Evolutionary conservation across 192 early-diverging fungal genomes (phyloP).

Genomic region (Diversispora epigaea): DNA sequence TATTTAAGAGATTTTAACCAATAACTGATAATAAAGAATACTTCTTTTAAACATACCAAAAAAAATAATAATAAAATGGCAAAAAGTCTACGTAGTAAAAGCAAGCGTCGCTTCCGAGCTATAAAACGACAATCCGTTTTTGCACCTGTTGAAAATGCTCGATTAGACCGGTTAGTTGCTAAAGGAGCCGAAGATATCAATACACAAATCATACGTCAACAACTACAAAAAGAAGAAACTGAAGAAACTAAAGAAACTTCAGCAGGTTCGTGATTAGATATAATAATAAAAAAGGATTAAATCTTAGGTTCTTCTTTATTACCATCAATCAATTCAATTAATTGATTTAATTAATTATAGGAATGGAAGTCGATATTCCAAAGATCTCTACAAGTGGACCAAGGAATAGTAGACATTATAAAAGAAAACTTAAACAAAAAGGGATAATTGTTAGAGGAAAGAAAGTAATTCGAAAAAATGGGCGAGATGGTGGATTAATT

Average conservation of each 20-base stretch:
- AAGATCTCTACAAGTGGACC: constrained; percentile 12
- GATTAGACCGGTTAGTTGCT: constrained; percentile 45
- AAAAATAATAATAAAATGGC: constrained; percentile 38
- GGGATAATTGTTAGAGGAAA: background rate
- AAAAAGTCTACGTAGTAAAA: constrained; percentile 49
- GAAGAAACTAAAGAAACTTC: too few relatives aligned
- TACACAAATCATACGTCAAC: background rate
- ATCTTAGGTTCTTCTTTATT: background rate
- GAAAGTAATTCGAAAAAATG: background rate
- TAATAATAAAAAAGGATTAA: too few relatives aligned
- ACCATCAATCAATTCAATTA: background rate
- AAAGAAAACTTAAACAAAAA: background rate
- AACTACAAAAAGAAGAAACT: too few relatives aligned
- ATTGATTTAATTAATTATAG: background rate
- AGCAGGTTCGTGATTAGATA: too few relatives aligned
- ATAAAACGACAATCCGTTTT: constrained; percentile 60
- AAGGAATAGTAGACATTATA: constrained; percentile 14
- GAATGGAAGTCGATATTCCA: background rate
- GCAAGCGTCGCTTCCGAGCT: constrained; percentile 52
- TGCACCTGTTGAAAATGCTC: constrained; percentile 54
- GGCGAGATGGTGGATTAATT: background rate
- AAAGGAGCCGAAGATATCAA: constrained; percentile 30
- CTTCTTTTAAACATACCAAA: too few relatives aligned
- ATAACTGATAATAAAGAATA: too few relatives aligned
- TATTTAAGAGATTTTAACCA: too few relatives aligned